Conservation (phyloP, 148 eudicot species). For the Beta vulgaris region DNA sequence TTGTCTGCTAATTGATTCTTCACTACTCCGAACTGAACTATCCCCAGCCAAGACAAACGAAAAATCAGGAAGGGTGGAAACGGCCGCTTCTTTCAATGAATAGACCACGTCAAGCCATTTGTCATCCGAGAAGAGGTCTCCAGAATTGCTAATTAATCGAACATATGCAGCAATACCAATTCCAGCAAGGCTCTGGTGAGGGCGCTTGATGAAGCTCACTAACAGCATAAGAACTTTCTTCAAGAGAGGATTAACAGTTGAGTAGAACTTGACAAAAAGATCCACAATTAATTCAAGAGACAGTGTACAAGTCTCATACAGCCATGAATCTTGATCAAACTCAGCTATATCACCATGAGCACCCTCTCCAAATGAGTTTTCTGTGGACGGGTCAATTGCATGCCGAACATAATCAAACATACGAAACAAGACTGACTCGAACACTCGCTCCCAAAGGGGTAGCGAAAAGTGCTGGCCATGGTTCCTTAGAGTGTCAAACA, state of each 20-base stretch:
- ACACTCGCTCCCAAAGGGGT: slow-evolving; percentile 90
- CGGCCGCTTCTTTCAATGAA: slow-evolving; percentile 80
- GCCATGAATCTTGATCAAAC: slow-evolving; percentile 94
- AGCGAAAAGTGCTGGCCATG: slow-evolving; percentile 91
- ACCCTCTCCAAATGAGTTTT: slow-evolving; percentile 44
- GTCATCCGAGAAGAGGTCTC: slow-evolving; percentile 81
- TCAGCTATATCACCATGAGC: slow-evolving; percentile 49
- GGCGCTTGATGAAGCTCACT: slow-evolving; percentile 88
- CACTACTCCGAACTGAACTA: slow-evolving; percentile 37
- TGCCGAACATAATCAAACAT: slow-evolving; percentile 96
- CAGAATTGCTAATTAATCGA: slow-evolving; percentile 93
- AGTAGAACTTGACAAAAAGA: slow-evolving; percentile 86
- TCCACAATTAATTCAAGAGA: slow-evolving; percentile 94
- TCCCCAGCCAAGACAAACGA: slow-evolving; percentile 50
- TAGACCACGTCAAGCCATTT: slow-evolving; percentile 90
- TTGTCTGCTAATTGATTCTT: slow-evolving; percentile 40
- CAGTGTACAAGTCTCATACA: slow-evolving; percentile 95
- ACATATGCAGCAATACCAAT: slow-evolving; percentile 98
- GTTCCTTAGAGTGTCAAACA: slow-evolving; percentile 88
- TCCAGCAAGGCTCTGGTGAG: slow-evolving; percentile 99
- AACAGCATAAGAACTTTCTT: slow-evolving; percentile 74
- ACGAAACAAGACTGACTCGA: slow-evolving; percentile 93
- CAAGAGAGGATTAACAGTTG: slow-evolving; percentile 82
- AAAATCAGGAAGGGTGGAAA: slow-evolving; percentile 84
- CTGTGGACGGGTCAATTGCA: slow-evolving; percentile 76